Base-by-base conservation (phyloP, 139 green algal species). In the Picochlorum sp. region DNA sequence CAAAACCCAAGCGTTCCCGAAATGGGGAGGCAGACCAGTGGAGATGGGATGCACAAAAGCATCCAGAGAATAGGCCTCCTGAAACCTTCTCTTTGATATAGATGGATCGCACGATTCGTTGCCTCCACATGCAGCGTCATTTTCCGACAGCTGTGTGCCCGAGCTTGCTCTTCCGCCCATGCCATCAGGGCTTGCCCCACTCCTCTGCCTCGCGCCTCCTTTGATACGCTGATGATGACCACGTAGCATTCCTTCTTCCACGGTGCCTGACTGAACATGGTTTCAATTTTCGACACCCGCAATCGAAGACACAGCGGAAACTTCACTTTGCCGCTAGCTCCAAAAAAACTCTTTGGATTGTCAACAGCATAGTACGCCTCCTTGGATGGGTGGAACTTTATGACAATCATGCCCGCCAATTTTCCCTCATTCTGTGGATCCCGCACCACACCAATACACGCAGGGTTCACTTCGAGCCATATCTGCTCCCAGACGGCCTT, bases 101-200 rank as follows among this genome's bases (percentile, higher is more conserved):
- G n/a, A 21, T 54, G 47, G 15, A 54, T 54, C 4, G 47, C 47
- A 8, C 47, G 16, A 21, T 54, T 54, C 6, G 18, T 54, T 20
- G 47, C 47, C n/a, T 54, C 47, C n/a, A 54, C 47, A 54, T 54
- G 47, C 47, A 54, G n/a, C 47, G 47, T 20, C 47, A 54, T 20
- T 21, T 54, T 20, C 47, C 13, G 47, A 20, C 47, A 54, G 13
- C 2, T 7, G 47, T 26, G 47, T 20, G 47, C 47, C 15, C 47
- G 11, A 26, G 47, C 47, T 54, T 54, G 47, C 47, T 54, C 18
- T 7, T 54, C 47, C 7, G 47, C 47, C 47, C 47, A 54, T 54
- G 4, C n/a, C 47, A 54, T 54, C 47, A 54, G n/a, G n/a, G 18
- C n/a, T 21, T 54, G 18, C 16, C 47, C 47, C 16, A 54, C 47